phyloP scores from a whole-genome alignment of 2,329 filamentous ascomycete species.

The Cladosporium velox region DNA sequence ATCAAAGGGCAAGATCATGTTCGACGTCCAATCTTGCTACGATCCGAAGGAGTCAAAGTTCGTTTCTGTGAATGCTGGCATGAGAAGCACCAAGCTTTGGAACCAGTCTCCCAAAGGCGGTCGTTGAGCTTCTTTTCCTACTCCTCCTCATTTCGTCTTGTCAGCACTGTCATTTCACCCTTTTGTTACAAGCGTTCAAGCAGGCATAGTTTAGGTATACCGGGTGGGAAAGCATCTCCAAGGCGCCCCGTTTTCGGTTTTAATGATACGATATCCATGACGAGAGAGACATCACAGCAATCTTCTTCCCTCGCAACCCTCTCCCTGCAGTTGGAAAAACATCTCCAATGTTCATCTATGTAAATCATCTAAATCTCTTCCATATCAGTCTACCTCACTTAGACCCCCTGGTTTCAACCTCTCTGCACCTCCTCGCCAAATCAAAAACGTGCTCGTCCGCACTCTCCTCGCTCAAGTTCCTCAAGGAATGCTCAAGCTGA shows the following conservation, averaged over 20 bases:
- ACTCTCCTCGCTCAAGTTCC: slow-evolving; percentile 70
- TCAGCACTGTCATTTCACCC: slow-evolving; percentile 8
- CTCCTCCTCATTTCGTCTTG: background rate
- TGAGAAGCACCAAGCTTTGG: slow-evolving; percentile 38
- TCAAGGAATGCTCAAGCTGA: slow-evolving; percentile 72
- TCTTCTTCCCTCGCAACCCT: background rate
- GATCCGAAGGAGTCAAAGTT: slow-evolving; percentile 47
- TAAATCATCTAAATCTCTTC: background rate
- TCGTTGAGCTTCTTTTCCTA: slow-evolving; percentile 28
- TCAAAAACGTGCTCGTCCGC: slow-evolving; percentile 84
- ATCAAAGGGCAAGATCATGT: slow-evolving; percentile 41
- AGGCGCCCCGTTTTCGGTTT: slow-evolving; percentile 8
- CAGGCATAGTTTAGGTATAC: slow-evolving; percentile 12
- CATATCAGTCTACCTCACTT: background rate
- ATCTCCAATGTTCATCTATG: background rate
- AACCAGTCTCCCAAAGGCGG: slow-evolving; percentile 45
- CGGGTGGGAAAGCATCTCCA: slow-evolving; percentile 6
- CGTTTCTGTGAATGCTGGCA: slow-evolving; percentile 33
- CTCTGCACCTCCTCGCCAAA: slow-evolving; percentile 70
- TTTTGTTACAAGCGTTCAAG: slow-evolving; percentile 19
- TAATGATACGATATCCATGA: slow-evolving; percentile 14
- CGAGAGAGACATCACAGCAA: slow-evolving; percentile 1
- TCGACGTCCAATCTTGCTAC: slow-evolving; percentile 50
- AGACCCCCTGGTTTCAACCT: slow-evolving; percentile 53
- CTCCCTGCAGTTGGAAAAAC: background rate